Conservation (phyloP, 208 protist genomes). For the Leishmania turanica region DNA sequence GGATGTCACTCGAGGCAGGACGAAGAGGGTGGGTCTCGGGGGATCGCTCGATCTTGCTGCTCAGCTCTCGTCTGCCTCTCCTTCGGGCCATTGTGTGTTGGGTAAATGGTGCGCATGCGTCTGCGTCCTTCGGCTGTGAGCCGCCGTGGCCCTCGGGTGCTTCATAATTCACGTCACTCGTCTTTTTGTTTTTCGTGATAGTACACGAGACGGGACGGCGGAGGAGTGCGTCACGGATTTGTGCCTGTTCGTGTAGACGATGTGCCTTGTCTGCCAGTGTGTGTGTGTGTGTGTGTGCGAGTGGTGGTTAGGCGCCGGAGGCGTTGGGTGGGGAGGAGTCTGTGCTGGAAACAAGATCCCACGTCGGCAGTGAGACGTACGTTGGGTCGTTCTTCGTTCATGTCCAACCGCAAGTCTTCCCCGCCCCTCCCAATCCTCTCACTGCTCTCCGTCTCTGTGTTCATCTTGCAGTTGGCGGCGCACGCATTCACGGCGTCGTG, state of each 20-base stretch:
- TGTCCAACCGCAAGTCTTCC: not conserved
- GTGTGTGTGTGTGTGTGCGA: not conserved
- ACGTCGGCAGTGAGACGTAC: not conserved
- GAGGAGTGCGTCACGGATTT: not conserved
- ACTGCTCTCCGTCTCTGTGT: not conserved
- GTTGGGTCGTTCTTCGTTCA: not conserved
- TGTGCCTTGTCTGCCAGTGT: too few species aligned
- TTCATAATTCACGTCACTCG: not conserved
- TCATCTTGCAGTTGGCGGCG: not conserved
- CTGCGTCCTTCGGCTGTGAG: not conserved
- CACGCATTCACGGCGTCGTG: not conserved
- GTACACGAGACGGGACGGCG: too few species aligned
- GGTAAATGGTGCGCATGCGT: not conserved
- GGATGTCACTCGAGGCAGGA: not conserved
- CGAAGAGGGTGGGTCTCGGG: not conserved
- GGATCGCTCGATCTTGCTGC: not conserved
- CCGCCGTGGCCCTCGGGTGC: too few species aligned
- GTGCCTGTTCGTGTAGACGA: not conserved
- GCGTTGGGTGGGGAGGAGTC: not conserved
- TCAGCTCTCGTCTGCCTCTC: not conserved
- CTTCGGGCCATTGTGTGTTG: too few species aligned
- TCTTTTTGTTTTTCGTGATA: not conserved
- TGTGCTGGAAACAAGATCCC: not conserved
- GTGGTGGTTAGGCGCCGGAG: too few species aligned
- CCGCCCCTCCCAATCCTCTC: too few species aligned